These are phyloP conservation scores for Amylostereum areolatum DNA, from an alignment of 1,284 basidiomycete species.

Conservation along the genomic window DNA sequence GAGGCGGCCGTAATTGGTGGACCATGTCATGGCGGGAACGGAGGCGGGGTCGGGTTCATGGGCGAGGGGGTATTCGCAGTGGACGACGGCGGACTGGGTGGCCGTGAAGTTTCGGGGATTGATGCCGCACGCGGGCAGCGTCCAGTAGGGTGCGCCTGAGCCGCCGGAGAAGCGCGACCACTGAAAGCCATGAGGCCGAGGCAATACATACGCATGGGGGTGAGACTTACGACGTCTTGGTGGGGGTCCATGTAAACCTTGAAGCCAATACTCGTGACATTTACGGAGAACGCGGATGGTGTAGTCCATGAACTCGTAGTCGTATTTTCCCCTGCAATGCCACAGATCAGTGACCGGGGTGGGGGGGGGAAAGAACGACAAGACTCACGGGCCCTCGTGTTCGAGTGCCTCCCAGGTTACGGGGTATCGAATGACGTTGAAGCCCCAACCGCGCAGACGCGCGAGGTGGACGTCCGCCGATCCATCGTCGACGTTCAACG, in stretches of 20 bases:
- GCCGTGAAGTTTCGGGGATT: conserved; percentile 81
- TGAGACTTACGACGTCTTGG: conserved; percentile 81
- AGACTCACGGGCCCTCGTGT: conserved; percentile 86
- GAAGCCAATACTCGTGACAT: conserved; percentile 94
- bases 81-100: conserved; percentile 83
- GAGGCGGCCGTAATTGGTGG: conserved; percentile 90
- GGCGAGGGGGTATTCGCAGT: conserved; percentile 79
- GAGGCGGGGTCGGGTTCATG: conserved; percentile 60
- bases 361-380: neutral
- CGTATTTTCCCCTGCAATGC: conserved; percentile 73
- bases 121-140: conserved; percentile 86
- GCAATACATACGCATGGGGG: neutral
- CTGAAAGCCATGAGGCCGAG: conserved; percentile 32
- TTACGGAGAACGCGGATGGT: conserved; percentile 81
- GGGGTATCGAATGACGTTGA: conserved; percentile 89
- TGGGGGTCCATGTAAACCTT: conserved; percentile 94
- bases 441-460: conserved; percentile 87
- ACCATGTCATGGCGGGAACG: conserved; percentile 94
- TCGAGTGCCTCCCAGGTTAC: conserved; percentile 95
- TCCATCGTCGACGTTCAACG: conserved; percentile 79
- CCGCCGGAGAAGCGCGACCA: conserved; percentile 98
- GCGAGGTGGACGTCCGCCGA: conserved; percentile 86
- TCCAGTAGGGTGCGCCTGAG: conserved; percentile 96
- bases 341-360: too few species aligned
- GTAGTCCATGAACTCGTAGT: conserved; percentile 91